Conservation (phyloP, 768 basidiomycete genomes). For the Boletus eberwhitei region DNA sequence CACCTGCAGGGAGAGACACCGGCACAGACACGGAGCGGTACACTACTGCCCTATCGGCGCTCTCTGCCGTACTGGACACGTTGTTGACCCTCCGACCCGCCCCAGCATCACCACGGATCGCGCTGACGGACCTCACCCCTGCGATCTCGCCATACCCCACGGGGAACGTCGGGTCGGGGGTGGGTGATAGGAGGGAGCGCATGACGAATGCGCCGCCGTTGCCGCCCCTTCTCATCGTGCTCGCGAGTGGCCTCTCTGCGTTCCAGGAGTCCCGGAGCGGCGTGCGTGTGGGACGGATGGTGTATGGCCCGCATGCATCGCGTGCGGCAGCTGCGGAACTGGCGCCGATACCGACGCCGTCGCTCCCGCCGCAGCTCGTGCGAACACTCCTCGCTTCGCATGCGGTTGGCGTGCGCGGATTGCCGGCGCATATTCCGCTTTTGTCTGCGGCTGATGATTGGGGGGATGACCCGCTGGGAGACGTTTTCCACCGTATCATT, state of each 20-base stretch:
- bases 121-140: conserved; percentile 17
- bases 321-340: background rate
- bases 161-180: conserved; percentile 2
- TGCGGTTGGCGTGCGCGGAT: conserved; percentile 21
- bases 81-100: conserved; percentile 34
- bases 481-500: conserved; percentile 41
- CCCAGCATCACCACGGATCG: conserved; percentile 23
- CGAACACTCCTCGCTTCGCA: conserved; percentile 22
- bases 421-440: conserved; percentile 8
- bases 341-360: conserved; percentile 15
- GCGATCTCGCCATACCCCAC: conserved; percentile 7
- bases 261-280: conserved; percentile 22
- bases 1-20: background rate
- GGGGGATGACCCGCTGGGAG: conserved; percentile 30
- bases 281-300: conserved; percentile 19
- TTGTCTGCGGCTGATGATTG: conserved; percentile 20
- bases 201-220: conserved; percentile 32
- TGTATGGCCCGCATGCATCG: conserved; percentile 20
- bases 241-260: conserved; percentile 14
- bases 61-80: conserved; percentile 34
- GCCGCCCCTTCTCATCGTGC: conserved; percentile 29
- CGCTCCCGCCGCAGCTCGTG: conserved; percentile 35
- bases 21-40: background rate
- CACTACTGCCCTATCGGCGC: conserved; percentile 8
- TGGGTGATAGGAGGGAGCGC: conserved; percentile 13